Conservation (phyloP, 2,329 filamentous ascomycete genomes). For the Didymellaceae sp. region DNA sequence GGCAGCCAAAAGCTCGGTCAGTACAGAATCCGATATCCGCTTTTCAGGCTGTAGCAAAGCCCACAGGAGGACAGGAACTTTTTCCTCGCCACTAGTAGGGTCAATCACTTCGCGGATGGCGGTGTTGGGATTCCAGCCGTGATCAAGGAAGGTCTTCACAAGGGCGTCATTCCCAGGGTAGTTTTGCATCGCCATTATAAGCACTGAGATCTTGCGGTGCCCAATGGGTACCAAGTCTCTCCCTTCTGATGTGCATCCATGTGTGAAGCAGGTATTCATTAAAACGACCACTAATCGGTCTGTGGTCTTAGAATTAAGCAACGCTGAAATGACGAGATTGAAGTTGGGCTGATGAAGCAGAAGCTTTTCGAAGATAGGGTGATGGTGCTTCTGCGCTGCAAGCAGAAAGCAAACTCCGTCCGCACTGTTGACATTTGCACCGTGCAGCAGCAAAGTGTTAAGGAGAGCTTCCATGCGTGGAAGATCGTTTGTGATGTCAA, state of each 20-base stretch:
- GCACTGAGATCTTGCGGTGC: conserved; percentile 22
- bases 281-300: conserved; percentile 55
- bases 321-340: conserved; percentile 61
- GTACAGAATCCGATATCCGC: conserved; percentile 64
- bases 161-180: conserved; percentile 35
- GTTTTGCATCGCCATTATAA: conserved; percentile 35
- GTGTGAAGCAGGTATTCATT: conserved; percentile 64
- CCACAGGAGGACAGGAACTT: conserved; percentile 66
- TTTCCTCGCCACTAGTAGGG: conserved; percentile 59
- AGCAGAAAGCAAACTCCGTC: conserved; percentile 42
- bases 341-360: conserved; percentile 56
- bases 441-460: conserved; percentile 33
- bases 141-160: conserved; percentile 26
- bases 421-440: conserved; percentile 40
- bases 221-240: conserved; percentile 20
- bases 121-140: conserved; percentile 49
- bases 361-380: conserved; percentile 34
- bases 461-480: conserved; percentile 23
- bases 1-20: conserved; percentile 63
- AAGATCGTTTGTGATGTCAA: conserved; percentile 21
- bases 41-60: conserved; percentile 68
- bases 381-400: conserved; percentile 33
- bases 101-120: conserved; percentile 54
- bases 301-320: conserved; percentile 60
- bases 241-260: conserved; percentile 34